Percentiles rank a stretch among this genome's conserved stretches.
phyloP scores from a whole-genome alignment of 2,329 filamentous ascomycete species.

The Alternaria triticimaculans region DNA sequence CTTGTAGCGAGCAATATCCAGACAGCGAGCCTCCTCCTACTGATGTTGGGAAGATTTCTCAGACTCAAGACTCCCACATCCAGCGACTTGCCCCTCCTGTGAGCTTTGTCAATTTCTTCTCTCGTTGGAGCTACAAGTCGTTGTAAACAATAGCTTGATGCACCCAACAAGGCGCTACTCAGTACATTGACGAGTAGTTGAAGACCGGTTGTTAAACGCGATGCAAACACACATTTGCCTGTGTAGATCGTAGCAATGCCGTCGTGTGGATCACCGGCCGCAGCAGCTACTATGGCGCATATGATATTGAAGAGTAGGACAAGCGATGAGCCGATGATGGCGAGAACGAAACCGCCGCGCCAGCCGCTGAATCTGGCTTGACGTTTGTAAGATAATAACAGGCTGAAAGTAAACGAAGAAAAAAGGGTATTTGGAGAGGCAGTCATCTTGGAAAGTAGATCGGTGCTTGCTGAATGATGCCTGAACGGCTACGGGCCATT shows the following conservation, averaged over 20 bases:
- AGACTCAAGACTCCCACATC: not conserved
- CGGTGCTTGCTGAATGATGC: too few species aligned
- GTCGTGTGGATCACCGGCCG: not conserved
- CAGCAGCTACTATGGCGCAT: not conserved
- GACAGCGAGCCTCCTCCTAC: not conserved
- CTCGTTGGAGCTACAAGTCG: not conserved
- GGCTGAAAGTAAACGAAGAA: not conserved
- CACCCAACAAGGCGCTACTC: not conserved
- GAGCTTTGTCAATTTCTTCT: not conserved
- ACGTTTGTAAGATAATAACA: not conserved
- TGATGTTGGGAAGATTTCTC: not conserved
- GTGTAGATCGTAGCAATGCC: not conserved
- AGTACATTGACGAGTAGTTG: not conserved
- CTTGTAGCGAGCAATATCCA: not conserved
- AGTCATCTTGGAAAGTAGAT: too few species aligned
- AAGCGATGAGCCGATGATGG: not conserved
- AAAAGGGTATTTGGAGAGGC: not conserved
- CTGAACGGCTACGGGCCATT: not conserved
- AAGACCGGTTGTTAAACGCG: not conserved
- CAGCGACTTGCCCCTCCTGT: fast-evolving
- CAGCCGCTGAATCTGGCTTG: not conserved
- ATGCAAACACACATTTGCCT: not conserved
- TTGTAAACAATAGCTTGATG: not conserved
- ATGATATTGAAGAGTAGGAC: not conserved
- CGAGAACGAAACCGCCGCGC: not conserved